Base-by-base conservation (phyloP, 2,329 filamentous ascomycete species). In the Fusarium humuli region DNA sequence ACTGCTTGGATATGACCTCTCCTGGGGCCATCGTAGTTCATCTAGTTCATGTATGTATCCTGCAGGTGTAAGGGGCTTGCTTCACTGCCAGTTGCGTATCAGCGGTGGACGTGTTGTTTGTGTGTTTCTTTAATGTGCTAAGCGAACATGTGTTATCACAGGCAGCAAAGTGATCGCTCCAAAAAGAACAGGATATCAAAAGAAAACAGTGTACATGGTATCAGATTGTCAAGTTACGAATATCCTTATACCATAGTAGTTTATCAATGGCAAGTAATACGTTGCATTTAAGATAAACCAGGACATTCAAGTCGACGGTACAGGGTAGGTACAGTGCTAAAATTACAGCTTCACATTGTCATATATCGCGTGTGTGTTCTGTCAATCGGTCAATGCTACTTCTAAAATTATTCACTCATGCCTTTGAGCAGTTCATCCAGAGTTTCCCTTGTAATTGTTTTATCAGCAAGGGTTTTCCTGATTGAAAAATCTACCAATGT, bases 61-160 rank as follows among this genome's bases (percentile, higher is more conserved):
- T 65, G 62, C 54, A 23, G 41, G 62, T 22, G 41, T 49, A 60
- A 60, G 62, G 64, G 60, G 60, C 13, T 34, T 16, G 58, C 5
- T 29, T 6, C n/a, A 41, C 46, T 27, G 29, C 59, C 20, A 16
- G 44, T n/a, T 42, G 10, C 18, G 18, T 50, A 13, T 12, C 14
- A 9, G 13, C 22, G 16, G 32, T 29, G 22, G 37, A 52, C 52
- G 32, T 59, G 53, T 65, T 30, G 42, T 48, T 32, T 40, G 16
- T 42, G 32, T 55, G 20, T 45, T 13, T 14, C 18, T 25, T 32
- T 42, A 32, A 16, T 54, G n/a, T 40, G 7, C 30, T 52, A 30
- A 22, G 9, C 34, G 11, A 34, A 37, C 8, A 12, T 34, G 12
- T 8, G 44, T 29, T 29, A 20, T 50, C 30, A 50, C 30, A 22